Evolutionary conservation across 2,329 filamentous ascomycete species (phyloP).

Genomic region (Fusarium secorum): DNA sequence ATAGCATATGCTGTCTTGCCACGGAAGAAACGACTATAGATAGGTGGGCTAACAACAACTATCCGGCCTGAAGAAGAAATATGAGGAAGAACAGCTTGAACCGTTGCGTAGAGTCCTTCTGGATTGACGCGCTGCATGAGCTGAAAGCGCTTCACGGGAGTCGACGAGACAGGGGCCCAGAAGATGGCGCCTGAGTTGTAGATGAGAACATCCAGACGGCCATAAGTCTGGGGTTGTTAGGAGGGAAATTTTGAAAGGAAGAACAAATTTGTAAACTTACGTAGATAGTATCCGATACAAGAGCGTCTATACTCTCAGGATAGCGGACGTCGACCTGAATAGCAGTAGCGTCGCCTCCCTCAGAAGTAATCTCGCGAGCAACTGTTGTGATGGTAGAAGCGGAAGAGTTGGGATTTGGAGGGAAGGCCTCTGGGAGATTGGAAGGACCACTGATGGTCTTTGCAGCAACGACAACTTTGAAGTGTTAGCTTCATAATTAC

Average conservation of each 20-base stretch:
- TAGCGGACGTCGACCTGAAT: slow-evolving; percentile 75
- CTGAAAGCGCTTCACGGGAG: slow-evolving; percentile 78
- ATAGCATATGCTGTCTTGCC: slow-evolving; percentile 87
- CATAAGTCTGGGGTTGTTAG: slow-evolving; percentile 55
- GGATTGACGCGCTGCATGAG: slow-evolving; percentile 79
- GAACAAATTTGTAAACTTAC: slow-evolving; percentile 8
- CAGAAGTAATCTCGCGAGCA: slow-evolving; percentile 72
- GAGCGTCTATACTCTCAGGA: slow-evolving; percentile 64
- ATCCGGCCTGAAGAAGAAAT: slow-evolving; percentile 69
- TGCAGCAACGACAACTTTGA: slow-evolving; percentile 73
- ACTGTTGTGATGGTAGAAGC: slow-evolving; percentile 84
- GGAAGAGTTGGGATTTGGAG: slow-evolving; percentile 78
- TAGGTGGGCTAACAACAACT: slow-evolving; percentile 82
- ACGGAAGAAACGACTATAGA: slow-evolving; percentile 84
- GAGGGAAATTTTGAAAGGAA: not conserved
- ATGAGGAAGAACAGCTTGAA: slow-evolving; percentile 74
- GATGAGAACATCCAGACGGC: slow-evolving; percentile 74
- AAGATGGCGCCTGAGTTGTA: slow-evolving; percentile 90
- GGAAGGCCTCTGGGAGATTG: slow-evolving; percentile 63
- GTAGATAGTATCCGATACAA: slow-evolving; percentile 66
- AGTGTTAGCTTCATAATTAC: not conserved
- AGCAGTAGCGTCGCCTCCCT: slow-evolving; percentile 70
- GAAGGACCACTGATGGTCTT: slow-evolving; percentile 75
- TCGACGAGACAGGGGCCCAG: slow-evolving; percentile 79
- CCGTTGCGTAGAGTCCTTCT: slow-evolving; percentile 75